phyloP scores from a whole-genome alignment of 2,329 filamentous ascomycete species.

The Aureobasidium sp. region DNA sequence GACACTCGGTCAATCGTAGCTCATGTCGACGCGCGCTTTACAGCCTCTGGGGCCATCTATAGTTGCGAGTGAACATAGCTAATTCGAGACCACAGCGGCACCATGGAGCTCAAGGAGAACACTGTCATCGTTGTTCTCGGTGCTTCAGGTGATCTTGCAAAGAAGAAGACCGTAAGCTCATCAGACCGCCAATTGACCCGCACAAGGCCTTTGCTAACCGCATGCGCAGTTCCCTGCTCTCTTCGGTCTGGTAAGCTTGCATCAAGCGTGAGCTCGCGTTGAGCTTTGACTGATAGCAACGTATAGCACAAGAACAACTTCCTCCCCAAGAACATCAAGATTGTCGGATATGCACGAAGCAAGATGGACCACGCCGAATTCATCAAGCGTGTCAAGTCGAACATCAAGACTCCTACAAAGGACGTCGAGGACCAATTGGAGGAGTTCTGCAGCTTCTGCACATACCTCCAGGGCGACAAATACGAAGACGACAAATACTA shows the following conservation, averaged over 20 bases:
- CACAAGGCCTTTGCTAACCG: slow-evolving; percentile 17
- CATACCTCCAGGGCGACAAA: slow-evolving; percentile 83
- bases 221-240: slow-evolving; percentile 76
- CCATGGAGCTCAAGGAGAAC: slow-evolving; percentile 96
- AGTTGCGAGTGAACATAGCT: not conserved
- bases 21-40: not conserved
- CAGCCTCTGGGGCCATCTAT: not conserved
- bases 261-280: slow-evolving; percentile 20
- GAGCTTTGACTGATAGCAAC: slow-evolving; percentile 10
- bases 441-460: slow-evolving; percentile 80
- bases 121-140: slow-evolving; percentile 94
- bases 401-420: slow-evolving; percentile 98
- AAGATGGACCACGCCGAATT: slow-evolving; percentile 99
- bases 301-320: slow-evolving; percentile 85
- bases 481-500: slow-evolving; percentile 98
- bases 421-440: slow-evolving; percentile 93
- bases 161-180: slow-evolving; percentile 91
- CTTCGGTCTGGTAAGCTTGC: slow-evolving; percentile 79
- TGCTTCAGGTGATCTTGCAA: slow-evolving; percentile 93
- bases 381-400: slow-evolving; percentile 87
- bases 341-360: slow-evolving; percentile 97
- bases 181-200: not conserved
- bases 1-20: not conserved
- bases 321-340: slow-evolving; percentile 89
- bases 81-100: slow-evolving; percentile 45